Evolutionary conservation across 1,284 basidiomycete species (phyloP).

Genomic region (Acaromyces ingoldii): DNA sequence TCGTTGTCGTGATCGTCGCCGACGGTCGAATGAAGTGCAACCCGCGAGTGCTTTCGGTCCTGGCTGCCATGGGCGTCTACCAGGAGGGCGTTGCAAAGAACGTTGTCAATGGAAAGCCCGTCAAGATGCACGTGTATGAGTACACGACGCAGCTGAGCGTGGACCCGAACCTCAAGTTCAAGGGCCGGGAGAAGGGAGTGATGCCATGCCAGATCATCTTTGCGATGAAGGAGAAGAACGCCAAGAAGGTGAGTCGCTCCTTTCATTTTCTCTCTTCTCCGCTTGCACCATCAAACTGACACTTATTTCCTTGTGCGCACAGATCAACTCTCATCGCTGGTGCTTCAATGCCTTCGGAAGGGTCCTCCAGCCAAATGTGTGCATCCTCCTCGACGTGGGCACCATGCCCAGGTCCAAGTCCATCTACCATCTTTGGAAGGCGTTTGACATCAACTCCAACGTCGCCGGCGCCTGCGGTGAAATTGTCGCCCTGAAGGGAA

Average conservation of each 20-base stretch:
- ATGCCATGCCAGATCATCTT: constrained; percentile 88
- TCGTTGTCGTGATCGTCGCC: constrained; percentile 13
- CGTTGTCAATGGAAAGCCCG: constrained; percentile 75
- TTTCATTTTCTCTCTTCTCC: not conserved
- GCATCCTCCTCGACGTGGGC: constrained; percentile 88
- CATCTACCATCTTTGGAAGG: constrained; percentile 95
- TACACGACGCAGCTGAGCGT: constrained; percentile 64
- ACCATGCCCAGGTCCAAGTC: constrained; percentile 64
- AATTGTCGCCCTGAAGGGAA: constrained; percentile 85
- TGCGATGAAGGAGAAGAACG: constrained; percentile 87
- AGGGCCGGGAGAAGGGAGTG: constrained; percentile 65
- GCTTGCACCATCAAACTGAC: not conserved
- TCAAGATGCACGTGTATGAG: constrained; percentile 90
- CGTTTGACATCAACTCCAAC: constrained; percentile 91
- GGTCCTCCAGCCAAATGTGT: constrained; percentile 68
- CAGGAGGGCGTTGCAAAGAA: constrained; percentile 92
- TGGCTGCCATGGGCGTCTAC: constrained; percentile 73
- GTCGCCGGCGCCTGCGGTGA: constrained; percentile 96
- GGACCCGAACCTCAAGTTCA: constrained; percentile 72
- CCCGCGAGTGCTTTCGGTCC: constrained; percentile 9
- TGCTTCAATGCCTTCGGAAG: constrained; percentile 53
- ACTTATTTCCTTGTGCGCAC: not conserved
- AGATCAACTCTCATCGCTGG: constrained; percentile 49
- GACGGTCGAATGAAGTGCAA: constrained; percentile 16
- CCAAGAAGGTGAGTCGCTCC: constrained; percentile 64